Conservation (phyloP, 345 rosid species). For the Populus davidiana region DNA sequence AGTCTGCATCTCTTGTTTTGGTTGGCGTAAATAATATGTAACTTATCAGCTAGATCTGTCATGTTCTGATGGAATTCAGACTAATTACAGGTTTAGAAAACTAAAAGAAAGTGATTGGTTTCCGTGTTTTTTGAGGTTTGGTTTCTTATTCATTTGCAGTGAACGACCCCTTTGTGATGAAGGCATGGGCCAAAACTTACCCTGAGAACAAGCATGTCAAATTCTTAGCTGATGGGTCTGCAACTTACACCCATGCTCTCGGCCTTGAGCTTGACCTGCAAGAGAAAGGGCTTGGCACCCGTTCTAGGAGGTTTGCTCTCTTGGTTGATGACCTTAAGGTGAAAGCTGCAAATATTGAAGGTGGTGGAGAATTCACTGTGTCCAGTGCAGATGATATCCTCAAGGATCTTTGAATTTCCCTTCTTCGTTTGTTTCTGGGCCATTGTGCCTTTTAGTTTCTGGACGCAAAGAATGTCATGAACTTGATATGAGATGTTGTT, state of each 20-base stretch:
- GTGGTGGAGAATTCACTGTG: slow-evolving; percentile 85
- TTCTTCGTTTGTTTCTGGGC: background rate
- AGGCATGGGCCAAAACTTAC: slow-evolving; percentile 92
- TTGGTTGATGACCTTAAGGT: slow-evolving; percentile 86
- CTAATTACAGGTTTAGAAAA: background rate
- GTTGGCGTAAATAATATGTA: too few species aligned
- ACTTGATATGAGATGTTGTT: background rate
- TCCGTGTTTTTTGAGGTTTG: background rate
- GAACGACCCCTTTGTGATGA: slow-evolving; percentile 95
- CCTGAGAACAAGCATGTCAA: slow-evolving; percentile 89
- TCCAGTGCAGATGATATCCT: slow-evolving; percentile 89
- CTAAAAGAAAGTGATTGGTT: background rate
- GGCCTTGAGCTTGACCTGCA: slow-evolving; percentile 89
- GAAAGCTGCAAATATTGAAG: slow-evolving; percentile 80
- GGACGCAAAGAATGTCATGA: background rate
- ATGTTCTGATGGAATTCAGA: too few species aligned
- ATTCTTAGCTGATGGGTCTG: slow-evolving; percentile 91
- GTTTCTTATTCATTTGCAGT: slow-evolving; percentile 44
- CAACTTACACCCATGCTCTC: slow-evolving; percentile 71
- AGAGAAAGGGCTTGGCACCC: slow-evolving; percentile 85
- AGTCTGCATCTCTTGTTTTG: too few species aligned
- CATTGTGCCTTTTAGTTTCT: background rate
- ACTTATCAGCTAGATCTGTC: too few species aligned
- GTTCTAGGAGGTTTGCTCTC: slow-evolving; percentile 84
- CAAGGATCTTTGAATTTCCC: slow-evolving; percentile 49